Conservation (phyloP, 2,329 filamentous ascomycete genomes). For the Blastomyces emzantsi region DNA sequence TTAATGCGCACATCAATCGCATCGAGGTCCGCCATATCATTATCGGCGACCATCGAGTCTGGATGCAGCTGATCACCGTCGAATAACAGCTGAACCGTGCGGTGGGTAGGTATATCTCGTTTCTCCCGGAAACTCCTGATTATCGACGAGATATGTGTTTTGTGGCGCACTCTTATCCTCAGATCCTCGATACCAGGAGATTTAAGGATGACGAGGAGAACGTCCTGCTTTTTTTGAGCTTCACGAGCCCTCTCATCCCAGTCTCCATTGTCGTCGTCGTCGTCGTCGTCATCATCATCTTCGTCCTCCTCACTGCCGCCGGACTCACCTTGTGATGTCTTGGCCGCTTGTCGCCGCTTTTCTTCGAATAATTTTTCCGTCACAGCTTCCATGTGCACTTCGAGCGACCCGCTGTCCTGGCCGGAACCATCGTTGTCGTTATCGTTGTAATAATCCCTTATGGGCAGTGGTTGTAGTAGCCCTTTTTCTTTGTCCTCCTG, state of each 20-base stretch:
- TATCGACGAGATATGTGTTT: slow-evolving; percentile 55
- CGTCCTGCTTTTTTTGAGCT: slow-evolving; percentile 11
- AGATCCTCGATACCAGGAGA: slow-evolving; percentile 44
- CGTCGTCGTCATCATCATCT: slow-evolving; percentile 21
- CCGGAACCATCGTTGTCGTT: background rate
- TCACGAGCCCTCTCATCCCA: slow-evolving; percentile 11
- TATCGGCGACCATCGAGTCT: slow-evolving; percentile 51
- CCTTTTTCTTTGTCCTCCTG: slow-evolving; percentile 37
- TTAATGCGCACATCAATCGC: slow-evolving; percentile 63
- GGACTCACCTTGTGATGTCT: slow-evolving; percentile 15
- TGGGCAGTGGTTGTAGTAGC: slow-evolving; percentile 23
- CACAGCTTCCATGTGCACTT: slow-evolving; percentile 69
- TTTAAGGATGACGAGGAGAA: slow-evolving; percentile 43
- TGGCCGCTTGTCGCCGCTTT: slow-evolving; percentile 17
- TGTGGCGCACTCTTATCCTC: slow-evolving; percentile 36
- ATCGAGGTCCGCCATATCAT: slow-evolving; percentile 67
- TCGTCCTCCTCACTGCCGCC: slow-evolving; percentile 11
- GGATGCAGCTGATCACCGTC: slow-evolving; percentile 65
- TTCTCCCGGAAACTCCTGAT: slow-evolving; percentile 52
- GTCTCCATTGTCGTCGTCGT: background rate
- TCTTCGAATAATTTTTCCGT: slow-evolving; percentile 53
- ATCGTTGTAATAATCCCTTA: slow-evolving; percentile 29
- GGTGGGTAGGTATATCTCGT: slow-evolving; percentile 44
- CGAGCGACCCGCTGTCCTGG: slow-evolving; percentile 39
- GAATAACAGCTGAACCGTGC: slow-evolving; percentile 55